Evolutionary conservation across 345 rosid species (phyloP).

Genomic region (Aquilaria malaccensis): DNA sequence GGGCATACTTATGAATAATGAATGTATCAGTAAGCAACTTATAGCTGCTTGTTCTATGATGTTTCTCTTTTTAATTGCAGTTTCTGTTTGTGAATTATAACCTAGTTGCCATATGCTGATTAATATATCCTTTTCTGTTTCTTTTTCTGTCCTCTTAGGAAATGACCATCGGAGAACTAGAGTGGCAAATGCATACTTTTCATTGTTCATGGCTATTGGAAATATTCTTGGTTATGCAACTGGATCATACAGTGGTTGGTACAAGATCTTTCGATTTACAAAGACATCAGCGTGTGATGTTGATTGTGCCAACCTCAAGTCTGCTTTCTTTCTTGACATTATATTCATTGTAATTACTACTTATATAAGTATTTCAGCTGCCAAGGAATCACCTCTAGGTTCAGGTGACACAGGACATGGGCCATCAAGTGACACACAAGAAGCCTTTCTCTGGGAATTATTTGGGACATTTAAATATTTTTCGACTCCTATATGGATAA

Average conservation of each 20-base stretch:
- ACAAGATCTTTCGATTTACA: slow-evolving; percentile 67
- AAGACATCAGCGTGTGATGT: slow-evolving; percentile 57
- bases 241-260: slow-evolving; percentile 83
- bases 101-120: neutral
- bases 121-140: slow-evolving; percentile 2
- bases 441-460: slow-evolving; percentile 85
- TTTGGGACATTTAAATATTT: slow-evolving; percentile 81
- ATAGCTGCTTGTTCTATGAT: no score
- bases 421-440: slow-evolving; percentile 40
- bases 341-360: slow-evolving; percentile 50
- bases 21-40: no score
- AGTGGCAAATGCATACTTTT: slow-evolving; percentile 90
- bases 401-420: slow-evolving; percentile 31
- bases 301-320: slow-evolving; percentile 83
- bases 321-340: slow-evolving; percentile 77
- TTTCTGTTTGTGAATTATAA: no score
- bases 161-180: slow-evolving; percentile 81
- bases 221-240: slow-evolving; percentile 87
- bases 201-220: slow-evolving; percentile 84
- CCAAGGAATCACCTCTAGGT: slow-evolving; percentile 54
- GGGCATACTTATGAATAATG: no score
- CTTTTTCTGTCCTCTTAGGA: slow-evolving; percentile 30
- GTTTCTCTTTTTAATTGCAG: no score
- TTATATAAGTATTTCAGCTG: slow-evolving; percentile 46
- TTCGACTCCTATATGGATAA: slow-evolving; percentile 45